These are phyloP conservation scores for Luffa aegyptiaca DNA, from an alignment of 306 rosid species.

Conservation along the genomic window DNA sequence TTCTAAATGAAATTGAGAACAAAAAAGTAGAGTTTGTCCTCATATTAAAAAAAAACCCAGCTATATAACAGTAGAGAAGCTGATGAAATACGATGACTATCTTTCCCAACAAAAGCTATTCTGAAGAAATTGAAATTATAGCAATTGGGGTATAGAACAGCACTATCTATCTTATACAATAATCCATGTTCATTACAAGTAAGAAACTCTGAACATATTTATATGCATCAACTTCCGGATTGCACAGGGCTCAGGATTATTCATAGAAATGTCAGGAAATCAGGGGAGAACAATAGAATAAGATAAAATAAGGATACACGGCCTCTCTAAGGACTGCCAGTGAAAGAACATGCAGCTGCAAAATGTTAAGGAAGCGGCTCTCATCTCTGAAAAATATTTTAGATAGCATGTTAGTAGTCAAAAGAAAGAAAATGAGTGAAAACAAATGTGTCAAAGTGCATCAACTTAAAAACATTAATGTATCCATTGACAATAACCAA, in stretches of 20 bases:
- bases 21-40: constrained; percentile 9
- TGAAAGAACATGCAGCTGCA: constrained; percentile 75
- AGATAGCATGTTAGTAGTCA: constrained; percentile 19
- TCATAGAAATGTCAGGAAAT: neutral
- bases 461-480: constrained; percentile 2
- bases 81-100: neutral
- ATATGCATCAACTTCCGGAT: neutral
- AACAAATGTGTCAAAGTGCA: constrained; percentile 7
- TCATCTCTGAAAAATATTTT: constrained; percentile 51
- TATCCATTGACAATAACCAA: neutral
- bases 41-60: constrained; percentile 13
- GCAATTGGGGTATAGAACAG: neutral
- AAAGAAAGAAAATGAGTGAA: constrained; percentile 4
- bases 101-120: neutral
- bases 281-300: constrained; percentile 8
- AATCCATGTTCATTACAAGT: neutral
- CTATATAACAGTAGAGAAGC: neutral
- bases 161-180: neutral
- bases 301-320: constrained; percentile 66
- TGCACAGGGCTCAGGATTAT: neutral
- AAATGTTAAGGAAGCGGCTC: constrained; percentile 37
- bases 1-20: neutral
- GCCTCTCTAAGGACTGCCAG: constrained; percentile 91
- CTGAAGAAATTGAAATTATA: neutral
- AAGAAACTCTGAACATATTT: neutral